Conservation (phyloP, 805 yeast genomes). For the Saturnispora bothae region DNA sequence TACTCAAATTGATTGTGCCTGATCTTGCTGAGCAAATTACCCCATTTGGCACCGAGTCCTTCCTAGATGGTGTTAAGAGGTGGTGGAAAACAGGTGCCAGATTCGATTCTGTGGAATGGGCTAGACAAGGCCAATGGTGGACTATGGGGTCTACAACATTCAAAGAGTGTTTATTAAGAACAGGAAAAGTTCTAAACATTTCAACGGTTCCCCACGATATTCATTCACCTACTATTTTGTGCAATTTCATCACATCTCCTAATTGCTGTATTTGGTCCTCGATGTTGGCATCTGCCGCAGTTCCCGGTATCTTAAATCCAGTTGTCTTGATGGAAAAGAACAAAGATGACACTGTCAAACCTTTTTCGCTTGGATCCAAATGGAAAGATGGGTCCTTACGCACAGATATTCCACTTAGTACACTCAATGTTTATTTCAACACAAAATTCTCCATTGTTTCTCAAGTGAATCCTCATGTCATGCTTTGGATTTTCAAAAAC, state of each 20-base stretch:
- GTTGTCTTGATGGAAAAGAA: constrained; percentile 62
- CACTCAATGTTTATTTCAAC: constrained; percentile 63
- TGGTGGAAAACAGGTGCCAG: constrained; percentile 72
- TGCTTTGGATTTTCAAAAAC: constrained; percentile 66
- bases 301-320: constrained; percentile 73
- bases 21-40: constrained; percentile 52
- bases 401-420: constrained; percentile 69
- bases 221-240: constrained; percentile 68
- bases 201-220: constrained; percentile 78
- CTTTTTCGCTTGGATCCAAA: constrained; percentile 63
- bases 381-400: constrained; percentile 75
- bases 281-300: constrained; percentile 68
- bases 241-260: constrained; percentile 70
- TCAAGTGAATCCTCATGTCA: constrained; percentile 76
- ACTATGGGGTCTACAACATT: constrained; percentile 66
- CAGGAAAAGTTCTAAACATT: constrained; percentile 62
- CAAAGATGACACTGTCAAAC: constrained; percentile 33
- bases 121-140: constrained; percentile 55
- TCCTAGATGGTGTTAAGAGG: constrained; percentile 49
- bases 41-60: constrained; percentile 53
- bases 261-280: constrained; percentile 77
- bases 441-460: constrained; percentile 69
- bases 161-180: constrained; percentile 53
- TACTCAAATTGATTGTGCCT: constrained; percentile 45
- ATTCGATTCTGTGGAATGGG: constrained; percentile 69